These are phyloP conservation scores for Neonectria sp. DNA, from an alignment of 2,329 filamentous ascomycete genomes.

Conservation along the genomic window DNA sequence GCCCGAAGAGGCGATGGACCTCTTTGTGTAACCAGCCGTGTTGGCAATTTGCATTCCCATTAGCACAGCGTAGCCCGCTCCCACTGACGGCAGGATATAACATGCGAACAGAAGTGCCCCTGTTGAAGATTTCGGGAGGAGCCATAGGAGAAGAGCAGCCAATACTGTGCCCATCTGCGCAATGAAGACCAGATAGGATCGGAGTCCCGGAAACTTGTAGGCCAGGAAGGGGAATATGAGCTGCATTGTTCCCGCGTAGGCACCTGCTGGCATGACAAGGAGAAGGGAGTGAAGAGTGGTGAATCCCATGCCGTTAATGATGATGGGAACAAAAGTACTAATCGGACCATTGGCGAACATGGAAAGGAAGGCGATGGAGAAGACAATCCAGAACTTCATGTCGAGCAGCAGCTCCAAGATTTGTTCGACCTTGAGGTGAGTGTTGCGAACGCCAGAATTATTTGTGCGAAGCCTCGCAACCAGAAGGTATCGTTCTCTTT, in stretches of 20 bases:
- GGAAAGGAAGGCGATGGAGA: slow-evolving; percentile 53
- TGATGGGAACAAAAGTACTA: slow-evolving; percentile 61
- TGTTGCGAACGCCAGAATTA: slow-evolving; percentile 59
- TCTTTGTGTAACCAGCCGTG: slow-evolving; percentile 67
- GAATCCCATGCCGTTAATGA: slow-evolving; percentile 62
- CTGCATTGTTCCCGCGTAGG: slow-evolving; percentile 54
- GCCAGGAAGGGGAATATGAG: slow-evolving; percentile 58
- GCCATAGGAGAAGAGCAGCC: slow-evolving; percentile 37
- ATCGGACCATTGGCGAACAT: slow-evolving; percentile 62
- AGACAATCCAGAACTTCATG: slow-evolving; percentile 58
- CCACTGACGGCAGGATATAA: slow-evolving; percentile 62
- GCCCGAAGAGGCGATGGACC: slow-evolving; percentile 62
- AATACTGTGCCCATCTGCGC: slow-evolving; percentile 60
- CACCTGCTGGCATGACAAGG: slow-evolving; percentile 53
- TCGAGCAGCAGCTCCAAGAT: slow-evolving; percentile 54
- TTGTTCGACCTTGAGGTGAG: slow-evolving; percentile 60
- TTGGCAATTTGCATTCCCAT: slow-evolving; percentile 61
- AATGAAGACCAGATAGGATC: slow-evolving; percentile 57
- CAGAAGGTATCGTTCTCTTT: slow-evolving; percentile 48
- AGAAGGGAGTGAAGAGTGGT: slow-evolving; percentile 59
- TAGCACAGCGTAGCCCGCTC: slow-evolving; percentile 64
- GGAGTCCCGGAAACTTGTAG: slow-evolving; percentile 52
- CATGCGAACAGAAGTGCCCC: slow-evolving; percentile 64
- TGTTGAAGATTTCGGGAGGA: slow-evolving; percentile 31
- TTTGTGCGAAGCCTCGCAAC: slow-evolving; percentile 49